Evolutionary conservation across 345 rosid species (phyloP), one percentile per base, ranked within the genome.

Genomic region (Atalantia buxifolia): DNA sequence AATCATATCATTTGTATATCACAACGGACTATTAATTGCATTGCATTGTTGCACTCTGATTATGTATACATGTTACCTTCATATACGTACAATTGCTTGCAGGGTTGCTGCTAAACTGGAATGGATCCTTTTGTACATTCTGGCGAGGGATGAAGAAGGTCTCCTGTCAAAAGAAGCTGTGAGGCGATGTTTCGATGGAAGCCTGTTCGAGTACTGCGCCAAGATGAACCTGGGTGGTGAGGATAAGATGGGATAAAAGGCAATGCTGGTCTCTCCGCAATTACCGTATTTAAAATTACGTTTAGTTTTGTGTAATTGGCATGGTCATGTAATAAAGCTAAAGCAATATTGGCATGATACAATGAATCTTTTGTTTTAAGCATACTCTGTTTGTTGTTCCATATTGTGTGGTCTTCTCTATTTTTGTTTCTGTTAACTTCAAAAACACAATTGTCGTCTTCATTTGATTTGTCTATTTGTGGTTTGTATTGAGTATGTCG

Each of bases 81-180:
- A 38, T 38, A 38, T 38, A 7, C 1, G 3, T 7, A n/a, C 6
- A 7, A 31, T 31, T 21, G 48, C 9, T 16, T 79, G 79, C 79
- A 95, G 97, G 98, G 2, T 83, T 4, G 87, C 83, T 1, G 36
- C 74, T 13, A 93, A 92, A 84, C 36, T 78, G 19, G 98, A 91
- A 80, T 91, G 98, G 97, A 80, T 82, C 2, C 1, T 89, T 28
- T 84, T 93, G 50, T 90, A 93, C 56, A 45, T 80, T 50, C 88
- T 92, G 28, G 97, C 97, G 0, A 89, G 90, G 80, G 97, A 91
- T 12, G 94, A 88, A 61, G 95, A 89, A 9, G 94, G 96, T 1
- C 84, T 84, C 69, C 76, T 91, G 66, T 91, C 93, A 0, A 92
- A 93, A 81, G 98, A 93, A 86, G 99, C 98, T 0, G 76, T 86